Evolutionary conservation across 805 yeast species (phyloP).

Genomic region (Geotrichum ghanense): DNA sequence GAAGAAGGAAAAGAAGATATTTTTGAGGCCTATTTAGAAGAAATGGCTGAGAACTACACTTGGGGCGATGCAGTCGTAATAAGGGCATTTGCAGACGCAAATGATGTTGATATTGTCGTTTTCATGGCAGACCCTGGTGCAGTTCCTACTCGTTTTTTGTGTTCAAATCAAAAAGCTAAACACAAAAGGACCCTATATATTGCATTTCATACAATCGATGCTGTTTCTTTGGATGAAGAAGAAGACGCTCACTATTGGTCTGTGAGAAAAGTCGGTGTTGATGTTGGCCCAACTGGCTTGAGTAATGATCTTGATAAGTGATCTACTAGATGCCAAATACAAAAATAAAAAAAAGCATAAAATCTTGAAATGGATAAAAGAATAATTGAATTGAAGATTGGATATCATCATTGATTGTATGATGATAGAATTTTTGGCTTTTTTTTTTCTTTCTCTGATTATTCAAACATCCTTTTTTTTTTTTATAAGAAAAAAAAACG

Average conservation of each 20-base stretch:
- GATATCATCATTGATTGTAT: too few species aligned
- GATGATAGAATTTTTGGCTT: too few species aligned
- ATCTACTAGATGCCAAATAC: too few species aligned
- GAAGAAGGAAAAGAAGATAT: slow-evolving; percentile 5
- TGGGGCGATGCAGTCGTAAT: slow-evolving; percentile 33
- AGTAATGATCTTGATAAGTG: not conserved
- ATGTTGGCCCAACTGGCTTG: not conserved
- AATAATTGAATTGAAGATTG: too few species aligned
- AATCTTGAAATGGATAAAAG: too few species aligned
- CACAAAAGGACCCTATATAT: slow-evolving; percentile 20
- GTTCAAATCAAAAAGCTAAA: not conserved
- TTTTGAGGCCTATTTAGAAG: slow-evolving; percentile 25
- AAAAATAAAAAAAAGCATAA: too few species aligned
- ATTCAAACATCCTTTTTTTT: too few species aligned
- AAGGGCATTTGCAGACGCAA: slow-evolving; percentile 29
- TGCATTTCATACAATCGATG: slow-evolving; percentile 16
- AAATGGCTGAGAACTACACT: slow-evolving; percentile 29
- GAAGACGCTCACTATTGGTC: not conserved
- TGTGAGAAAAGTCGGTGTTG: not conserved
- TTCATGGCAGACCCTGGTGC: slow-evolving; percentile 24
- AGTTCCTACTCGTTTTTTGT: not conserved
- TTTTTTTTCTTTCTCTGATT: too few species aligned
- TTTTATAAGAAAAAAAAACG: too few species aligned
- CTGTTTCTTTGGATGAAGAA: too few species aligned
- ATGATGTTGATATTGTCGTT: slow-evolving; percentile 24